Evolutionary conservation across 2,329 filamentous ascomycete genomes (phyloP).

Genomic region (Chaetomium sp.): DNA sequence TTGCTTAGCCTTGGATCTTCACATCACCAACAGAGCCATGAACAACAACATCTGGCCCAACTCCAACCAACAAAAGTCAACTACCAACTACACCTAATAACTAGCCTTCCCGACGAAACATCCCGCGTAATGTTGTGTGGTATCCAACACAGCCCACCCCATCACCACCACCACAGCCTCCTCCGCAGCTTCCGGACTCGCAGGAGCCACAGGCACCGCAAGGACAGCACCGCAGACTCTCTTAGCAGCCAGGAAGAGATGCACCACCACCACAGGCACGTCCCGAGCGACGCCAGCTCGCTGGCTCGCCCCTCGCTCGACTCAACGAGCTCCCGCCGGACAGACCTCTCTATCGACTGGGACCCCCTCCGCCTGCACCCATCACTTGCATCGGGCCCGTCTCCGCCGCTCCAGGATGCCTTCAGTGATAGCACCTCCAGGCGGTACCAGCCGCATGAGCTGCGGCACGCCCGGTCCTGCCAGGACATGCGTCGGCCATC

Average conservation of each 20-base stretch:
- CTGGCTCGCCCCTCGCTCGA: conserved; percentile 28
- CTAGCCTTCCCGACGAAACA: neutral
- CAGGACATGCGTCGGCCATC: conserved; percentile 11
- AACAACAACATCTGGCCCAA: neutral
- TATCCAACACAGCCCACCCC: conserved; percentile 21
- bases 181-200: conserved; percentile 36
- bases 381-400: conserved; percentile 24
- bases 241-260: conserved; percentile 19
- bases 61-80: conserved; percentile 4
- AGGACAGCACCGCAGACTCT: conserved; percentile 11
- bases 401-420: conserved; percentile 23
- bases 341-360: conserved; percentile 38
- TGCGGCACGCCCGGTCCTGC: conserved; percentile 30
- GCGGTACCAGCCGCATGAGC: conserved; percentile 27
- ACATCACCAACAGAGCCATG: conserved; percentile 18
- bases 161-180: conserved; percentile 27
- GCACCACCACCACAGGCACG: conserved; percentile 23
- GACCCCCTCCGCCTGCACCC: conserved; percentile 43
- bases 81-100: conserved; percentile 17
- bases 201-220: conserved; percentile 26
- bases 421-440: conserved; percentile 12
- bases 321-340: conserved; percentile 25
- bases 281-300: conserved; percentile 33
- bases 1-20: neutral
- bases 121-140: conserved; percentile 31